Base-by-base conservation (phyloP, 495 filamentous ascomycete genomes). In the Aspergillus cavernicola region DNA sequence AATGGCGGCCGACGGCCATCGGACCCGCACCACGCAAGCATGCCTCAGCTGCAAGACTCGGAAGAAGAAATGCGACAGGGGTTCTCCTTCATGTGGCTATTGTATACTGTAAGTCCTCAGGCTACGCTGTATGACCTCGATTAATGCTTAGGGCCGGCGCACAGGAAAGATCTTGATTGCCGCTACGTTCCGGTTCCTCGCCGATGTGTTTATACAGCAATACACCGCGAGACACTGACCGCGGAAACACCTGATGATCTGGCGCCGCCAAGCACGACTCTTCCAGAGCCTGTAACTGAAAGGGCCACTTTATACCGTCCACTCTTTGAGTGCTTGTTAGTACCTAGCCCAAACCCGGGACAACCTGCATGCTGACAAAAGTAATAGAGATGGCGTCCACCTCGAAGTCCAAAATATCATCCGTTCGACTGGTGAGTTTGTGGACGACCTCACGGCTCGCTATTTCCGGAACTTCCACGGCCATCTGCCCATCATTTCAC, bases 31-130 rank as follows among this genome's bases (percentile, higher is more conserved):
- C 42, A 45, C 16, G 19, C 39, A 36, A 7, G 62, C 56, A 7
- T 74, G 71, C 38, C 42, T 50, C n/a, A 67, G 52, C 23, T 75
- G 71, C 53, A 71, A 68, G 51, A 32, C 47, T 1, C 62, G 68
- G 22, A 75, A 75, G 56, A 70, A 72, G 47, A 68, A 64, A 39
- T 75, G 70, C 38, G 62, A 66, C 53, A 73, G 69, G 39, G 54
- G 37, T 1, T 37, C 63, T 12, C 71, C 70, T 12, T 47, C 52
- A 5, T 75, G 71, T 58, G 60, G 61, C 28, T 68, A 66, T 31
- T 75, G 71, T 54, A 52, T 63, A 23, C 59, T 56, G 68, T 72
- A 41, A 43, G 49, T 47, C 24, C 8, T 15, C n/a, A n/a, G 24
- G 24, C 23, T 23, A 43, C 20, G 20, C 22, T 4, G 6, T 23